Percentiles rank a stretch among this genome's conserved stretches.
phyloP scores from a whole-genome alignment of 768 basidiomycete species.

The Hebeloma cylindrosporum region DNA sequence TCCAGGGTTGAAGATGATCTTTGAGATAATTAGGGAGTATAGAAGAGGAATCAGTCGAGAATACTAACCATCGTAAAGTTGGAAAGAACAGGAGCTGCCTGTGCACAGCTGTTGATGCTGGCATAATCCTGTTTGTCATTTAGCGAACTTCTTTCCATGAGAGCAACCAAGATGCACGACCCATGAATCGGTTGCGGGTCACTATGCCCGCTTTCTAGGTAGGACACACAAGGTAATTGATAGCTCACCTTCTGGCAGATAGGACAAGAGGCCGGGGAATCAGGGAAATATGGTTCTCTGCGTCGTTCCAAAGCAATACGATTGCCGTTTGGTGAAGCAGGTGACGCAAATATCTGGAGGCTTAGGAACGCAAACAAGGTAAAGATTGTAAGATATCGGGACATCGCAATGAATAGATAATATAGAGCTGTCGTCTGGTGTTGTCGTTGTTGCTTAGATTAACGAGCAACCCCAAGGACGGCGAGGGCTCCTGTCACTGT shows the following conservation, averaged over 20 bases:
- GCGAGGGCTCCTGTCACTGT: too few relatives aligned
- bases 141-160: too few relatives aligned
- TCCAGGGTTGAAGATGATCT: constrained; percentile 67
- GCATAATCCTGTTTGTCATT: constrained; percentile 47
- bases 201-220: background rate
- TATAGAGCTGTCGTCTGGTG: background rate
- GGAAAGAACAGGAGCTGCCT: constrained; percentile 55
- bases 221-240: background rate
- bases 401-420: constrained; percentile 18
- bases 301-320: constrained; percentile 9
- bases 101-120: constrained; percentile 55
- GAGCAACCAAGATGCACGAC: too few relatives aligned
- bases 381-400: constrained; percentile 24
- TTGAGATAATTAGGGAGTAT: background rate
- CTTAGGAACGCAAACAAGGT: constrained; percentile 21
- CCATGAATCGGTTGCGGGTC: too few relatives aligned
- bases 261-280: constrained; percentile 55
- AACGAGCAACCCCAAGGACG: background rate
- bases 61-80: constrained; percentile 55
- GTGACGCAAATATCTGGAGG: constrained; percentile 23
- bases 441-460: constrained; percentile 4
- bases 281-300: constrained; percentile 50
- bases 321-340: constrained; percentile 9
- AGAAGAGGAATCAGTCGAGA: background rate
- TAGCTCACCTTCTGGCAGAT: constrained; percentile 48